phyloP scores from a whole-genome alignment of 2,329 filamentous ascomycete species.

The Plenodomus lindquistii region DNA sequence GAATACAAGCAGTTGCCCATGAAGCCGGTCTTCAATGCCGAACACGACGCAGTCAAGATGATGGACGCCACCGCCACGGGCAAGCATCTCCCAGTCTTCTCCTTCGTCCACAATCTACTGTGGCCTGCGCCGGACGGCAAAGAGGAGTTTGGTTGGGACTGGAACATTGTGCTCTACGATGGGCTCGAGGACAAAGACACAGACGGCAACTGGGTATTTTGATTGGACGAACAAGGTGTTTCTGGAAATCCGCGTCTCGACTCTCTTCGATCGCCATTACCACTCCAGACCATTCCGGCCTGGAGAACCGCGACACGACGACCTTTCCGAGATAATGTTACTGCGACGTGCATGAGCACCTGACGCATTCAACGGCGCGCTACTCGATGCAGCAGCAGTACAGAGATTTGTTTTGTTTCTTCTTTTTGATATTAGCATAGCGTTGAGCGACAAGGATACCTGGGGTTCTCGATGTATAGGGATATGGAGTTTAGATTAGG shows the following conservation, averaged over 20 bases:
- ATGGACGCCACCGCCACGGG: conserved; percentile 27
- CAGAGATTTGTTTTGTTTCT: not conserved
- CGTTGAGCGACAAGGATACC: not conserved
- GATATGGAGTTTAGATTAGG: not conserved
- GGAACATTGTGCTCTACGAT: conserved; percentile 42
- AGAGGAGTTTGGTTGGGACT: conserved; percentile 26
- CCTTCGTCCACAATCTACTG: conserved; percentile 39
- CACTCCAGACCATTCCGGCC: not conserved
- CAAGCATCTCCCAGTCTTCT: conserved; percentile 36
- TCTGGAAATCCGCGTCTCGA: no score
- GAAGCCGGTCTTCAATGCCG: conserved; percentile 34
- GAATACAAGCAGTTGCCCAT: conserved; percentile 33
- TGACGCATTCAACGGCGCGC: not conserved
- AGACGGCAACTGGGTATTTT: conserved; percentile 43
- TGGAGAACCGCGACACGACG: not conserved
- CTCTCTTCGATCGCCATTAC: no score
- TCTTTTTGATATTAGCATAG: not conserved
- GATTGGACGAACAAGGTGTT: no score
- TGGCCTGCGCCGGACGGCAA: conserved; percentile 30
- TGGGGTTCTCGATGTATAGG: not conserved
- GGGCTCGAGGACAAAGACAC: conserved; percentile 39
- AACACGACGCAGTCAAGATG: conserved; percentile 33
- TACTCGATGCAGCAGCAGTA: not conserved
- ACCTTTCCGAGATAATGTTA: not conserved
- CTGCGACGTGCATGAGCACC: not conserved